Evolutionary conservation across 495 filamentous ascomycete species (phyloP).

Genomic region (Daldinia loculata): DNA sequence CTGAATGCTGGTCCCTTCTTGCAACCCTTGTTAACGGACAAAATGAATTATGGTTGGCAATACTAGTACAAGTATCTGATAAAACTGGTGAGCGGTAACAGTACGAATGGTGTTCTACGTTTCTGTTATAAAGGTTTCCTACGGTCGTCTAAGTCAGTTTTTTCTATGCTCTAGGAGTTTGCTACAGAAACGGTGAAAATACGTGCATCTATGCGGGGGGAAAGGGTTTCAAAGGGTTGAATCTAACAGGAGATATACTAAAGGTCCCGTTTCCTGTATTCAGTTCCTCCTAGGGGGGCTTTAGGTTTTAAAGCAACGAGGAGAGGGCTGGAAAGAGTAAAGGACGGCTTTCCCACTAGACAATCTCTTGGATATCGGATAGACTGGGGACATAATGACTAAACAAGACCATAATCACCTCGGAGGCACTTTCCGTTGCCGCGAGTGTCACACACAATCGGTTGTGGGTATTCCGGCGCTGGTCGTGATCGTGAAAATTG

Average conservation of each 20-base stretch:
- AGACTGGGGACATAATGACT: conserved; percentile 8
- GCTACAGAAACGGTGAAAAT: neutral
- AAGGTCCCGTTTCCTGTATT: neutral
- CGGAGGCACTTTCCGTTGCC: neutral
- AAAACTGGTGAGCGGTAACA: neutral
- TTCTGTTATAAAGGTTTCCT: neutral
- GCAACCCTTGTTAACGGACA: neutral
- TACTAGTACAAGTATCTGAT: neutral
- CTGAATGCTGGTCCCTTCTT: neutral
- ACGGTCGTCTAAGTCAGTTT: neutral
- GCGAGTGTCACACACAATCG: neutral
- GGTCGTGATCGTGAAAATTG: neutral
- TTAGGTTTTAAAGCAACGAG: neutral
- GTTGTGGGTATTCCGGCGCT: neutral
- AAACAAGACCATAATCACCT: conserved; percentile 14
- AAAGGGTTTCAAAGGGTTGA: neutral
- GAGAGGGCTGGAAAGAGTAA: neutral
- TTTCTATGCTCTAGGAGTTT: neutral
- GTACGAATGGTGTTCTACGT: neutral
- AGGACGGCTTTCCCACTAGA: neutral
- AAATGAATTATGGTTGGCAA: neutral
- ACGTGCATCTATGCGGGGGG: neutral
- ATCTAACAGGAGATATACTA: neutral
- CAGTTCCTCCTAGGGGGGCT: neutral
- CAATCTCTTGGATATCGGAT: neutral